Evolutionary conservation across 2,329 filamentous ascomycete species (phyloP), one percentile per base, ranked within the genome.

Genomic region (Arthroderma sp.): DNA sequence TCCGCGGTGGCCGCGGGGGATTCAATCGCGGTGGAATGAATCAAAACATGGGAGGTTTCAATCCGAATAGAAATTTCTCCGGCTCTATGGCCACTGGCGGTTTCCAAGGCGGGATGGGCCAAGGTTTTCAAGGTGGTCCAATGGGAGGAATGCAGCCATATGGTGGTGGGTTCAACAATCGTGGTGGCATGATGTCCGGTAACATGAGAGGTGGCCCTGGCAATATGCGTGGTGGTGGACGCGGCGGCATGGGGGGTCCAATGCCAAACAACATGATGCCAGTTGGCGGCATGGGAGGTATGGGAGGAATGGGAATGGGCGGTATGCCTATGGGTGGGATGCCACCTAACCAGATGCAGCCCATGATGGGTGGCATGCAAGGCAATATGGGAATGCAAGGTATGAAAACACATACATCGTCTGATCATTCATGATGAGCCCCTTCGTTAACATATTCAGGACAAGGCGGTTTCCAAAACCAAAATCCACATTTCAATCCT

Each of bases 401-500:
- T 71, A 64, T 57, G 63, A 11, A 32, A 30, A 22, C 10, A 11
- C 7, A 9, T 9, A 15, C 27, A 29, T 27, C 9, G 11, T 22
- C 31, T 42, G 28, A 42, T 33, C 29, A 27, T 7, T 33, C 27
- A 33, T 42, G 36, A 42, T 15, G 15, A 22, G 15, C 15, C 15
- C 15, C 15, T 22, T 22, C 15, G 15, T 22, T 22, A 55, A 50
- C 45, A 45, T 44, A 47, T 46, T 49, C 53, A 55, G 49, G 49
- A 42, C 52, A 53, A 64, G 68, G 64, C 39, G 79, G 75, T 37
- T 86, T 86, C 62, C 77, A 79, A 65, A 77, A 72, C 48, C 79
- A 81, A 67, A 77, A 77, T 57, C 72, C 74, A 44, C 77, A 80
- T 56, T 89, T 87, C 65, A 84, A 82, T 57, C 77, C 80, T 33